phyloP scores from a whole-genome alignment of 176 grass and related monocot genomes.

The Aechmea fasciata region DNA sequence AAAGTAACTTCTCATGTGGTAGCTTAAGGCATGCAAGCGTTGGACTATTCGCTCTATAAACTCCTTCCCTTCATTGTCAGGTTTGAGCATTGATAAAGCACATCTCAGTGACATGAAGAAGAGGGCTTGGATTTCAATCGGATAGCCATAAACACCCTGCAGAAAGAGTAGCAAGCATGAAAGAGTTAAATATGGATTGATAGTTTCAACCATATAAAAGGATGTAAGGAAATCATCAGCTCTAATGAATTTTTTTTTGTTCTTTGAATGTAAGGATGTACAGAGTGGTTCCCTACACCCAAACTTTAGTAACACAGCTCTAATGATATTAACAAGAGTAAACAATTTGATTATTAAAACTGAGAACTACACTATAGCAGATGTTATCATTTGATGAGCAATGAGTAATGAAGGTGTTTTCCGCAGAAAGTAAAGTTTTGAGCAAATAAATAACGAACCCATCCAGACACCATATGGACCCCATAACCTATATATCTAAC shows the following conservation, averaged over 20 bases:
- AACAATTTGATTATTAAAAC: background rate
- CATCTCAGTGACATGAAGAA: constrained; percentile 93
- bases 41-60: constrained; percentile 79
- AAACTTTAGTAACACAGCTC: too few species aligned
- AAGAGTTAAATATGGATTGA: constrained; percentile 9
- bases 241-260: too few species aligned
- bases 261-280: too few species aligned
- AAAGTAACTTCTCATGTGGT: constrained; percentile 92
- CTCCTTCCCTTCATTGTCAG: constrained; percentile 68
- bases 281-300: too few species aligned
- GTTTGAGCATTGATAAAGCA: constrained; percentile 69
- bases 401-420: background rate
- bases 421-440: background rate
- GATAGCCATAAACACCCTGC: constrained; percentile 95
- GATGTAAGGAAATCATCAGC: too few species aligned
- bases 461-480: too few species aligned
- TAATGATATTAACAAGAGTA: background rate
- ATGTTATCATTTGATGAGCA: background rate
- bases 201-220: background rate
- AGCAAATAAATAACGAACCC: background rate
- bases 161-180: constrained; percentile 10
- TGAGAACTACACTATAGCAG: background rate
- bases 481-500: too few species aligned
- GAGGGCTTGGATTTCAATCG: constrained; percentile 88
- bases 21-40: constrained; percentile 73